Percentiles rank a stretch among this genome's conserved stretches.
Conservation (phyloP, 148 eudicot genomes). For the Mesembryanthemum crystallinum region DNA sequence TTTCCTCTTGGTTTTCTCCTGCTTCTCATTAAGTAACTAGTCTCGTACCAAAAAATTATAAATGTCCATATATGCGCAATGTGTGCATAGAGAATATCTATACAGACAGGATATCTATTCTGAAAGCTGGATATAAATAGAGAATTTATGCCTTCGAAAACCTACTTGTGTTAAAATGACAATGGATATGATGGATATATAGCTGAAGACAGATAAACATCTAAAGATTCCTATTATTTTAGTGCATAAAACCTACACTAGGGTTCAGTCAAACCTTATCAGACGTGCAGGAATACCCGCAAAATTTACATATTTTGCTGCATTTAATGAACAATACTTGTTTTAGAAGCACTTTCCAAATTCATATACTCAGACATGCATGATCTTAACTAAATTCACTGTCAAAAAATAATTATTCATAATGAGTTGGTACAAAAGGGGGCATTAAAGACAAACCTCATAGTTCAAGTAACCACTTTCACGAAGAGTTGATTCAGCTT, state of each 20-base stretch:
- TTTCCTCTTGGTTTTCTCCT: background rate
- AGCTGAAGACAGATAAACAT: background rate
- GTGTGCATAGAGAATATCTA: background rate
- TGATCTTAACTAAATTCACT: background rate
- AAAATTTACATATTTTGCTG: background rate
- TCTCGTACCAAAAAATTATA: background rate
- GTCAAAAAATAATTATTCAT: slow-evolving; percentile 2
- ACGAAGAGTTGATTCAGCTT: slow-evolving; percentile 88
- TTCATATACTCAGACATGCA: background rate
- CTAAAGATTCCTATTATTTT: background rate
- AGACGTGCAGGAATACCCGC: background rate
- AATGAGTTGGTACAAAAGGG: background rate
- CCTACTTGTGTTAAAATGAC: background rate
- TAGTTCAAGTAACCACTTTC: slow-evolving; percentile 81
- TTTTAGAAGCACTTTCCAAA: background rate
- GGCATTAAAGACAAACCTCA: slow-evolving; percentile 49
- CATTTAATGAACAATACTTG: slow-evolving; percentile 1
- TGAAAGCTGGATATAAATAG: background rate
- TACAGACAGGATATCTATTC: background rate
- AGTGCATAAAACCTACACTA: background rate
- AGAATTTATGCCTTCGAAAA: background rate
- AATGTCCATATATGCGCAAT: slow-evolving; percentile 4
- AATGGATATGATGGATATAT: background rate
- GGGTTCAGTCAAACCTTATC: background rate
- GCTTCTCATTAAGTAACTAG: background rate